Evolutionary conservation across 805 yeast genomes (phyloP).

Genomic region (Torulaspora franciscae): DNA sequence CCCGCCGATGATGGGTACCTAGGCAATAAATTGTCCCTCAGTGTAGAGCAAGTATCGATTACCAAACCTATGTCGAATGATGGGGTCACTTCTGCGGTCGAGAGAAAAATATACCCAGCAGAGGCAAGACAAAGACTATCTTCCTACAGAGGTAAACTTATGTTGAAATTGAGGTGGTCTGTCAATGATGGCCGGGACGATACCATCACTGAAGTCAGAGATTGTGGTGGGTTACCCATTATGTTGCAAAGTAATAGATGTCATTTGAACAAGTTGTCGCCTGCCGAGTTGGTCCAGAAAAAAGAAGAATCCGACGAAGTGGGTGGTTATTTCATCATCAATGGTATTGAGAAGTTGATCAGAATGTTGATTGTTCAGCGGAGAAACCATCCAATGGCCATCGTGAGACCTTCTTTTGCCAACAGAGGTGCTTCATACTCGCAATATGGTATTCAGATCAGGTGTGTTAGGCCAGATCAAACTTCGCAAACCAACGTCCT

Average conservation of each 20-base stretch:
- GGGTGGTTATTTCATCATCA: constrained; percentile 94
- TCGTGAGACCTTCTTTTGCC: constrained; percentile 88
- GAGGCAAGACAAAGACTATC: constrained; percentile 88
- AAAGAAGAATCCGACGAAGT: constrained; percentile 93
- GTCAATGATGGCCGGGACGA: constrained; percentile 81
- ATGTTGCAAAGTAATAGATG: constrained; percentile 91
- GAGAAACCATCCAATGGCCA: constrained; percentile 97
- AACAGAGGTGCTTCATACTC: constrained; percentile 92
- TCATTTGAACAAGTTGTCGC: constrained; percentile 79
- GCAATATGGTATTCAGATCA: constrained; percentile 85
- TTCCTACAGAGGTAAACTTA: constrained; percentile 72
- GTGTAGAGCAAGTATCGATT: constrained; percentile 86
- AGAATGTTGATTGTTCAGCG: constrained; percentile 98
- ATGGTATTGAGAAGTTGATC: constrained; percentile 93
- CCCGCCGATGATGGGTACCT: constrained; percentile 42
- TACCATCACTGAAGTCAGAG: constrained; percentile 66
- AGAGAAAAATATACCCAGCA: constrained; percentile 75
- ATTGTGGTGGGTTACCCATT: constrained; percentile 85
- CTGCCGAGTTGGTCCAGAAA: constrained; percentile 67
- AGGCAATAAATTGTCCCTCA: constrained; percentile 79
- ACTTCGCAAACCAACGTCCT: constrained; percentile 96
- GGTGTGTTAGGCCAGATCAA: constrained; percentile 94
- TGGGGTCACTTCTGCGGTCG: constrained; percentile 62
- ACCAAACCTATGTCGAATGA: constrained; percentile 62
- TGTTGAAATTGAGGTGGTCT: constrained; percentile 76